Evolutionary conservation across 2,329 filamentous ascomycete genomes (phyloP).

Genomic region (Atkinsonella hypoxylon): DNA sequence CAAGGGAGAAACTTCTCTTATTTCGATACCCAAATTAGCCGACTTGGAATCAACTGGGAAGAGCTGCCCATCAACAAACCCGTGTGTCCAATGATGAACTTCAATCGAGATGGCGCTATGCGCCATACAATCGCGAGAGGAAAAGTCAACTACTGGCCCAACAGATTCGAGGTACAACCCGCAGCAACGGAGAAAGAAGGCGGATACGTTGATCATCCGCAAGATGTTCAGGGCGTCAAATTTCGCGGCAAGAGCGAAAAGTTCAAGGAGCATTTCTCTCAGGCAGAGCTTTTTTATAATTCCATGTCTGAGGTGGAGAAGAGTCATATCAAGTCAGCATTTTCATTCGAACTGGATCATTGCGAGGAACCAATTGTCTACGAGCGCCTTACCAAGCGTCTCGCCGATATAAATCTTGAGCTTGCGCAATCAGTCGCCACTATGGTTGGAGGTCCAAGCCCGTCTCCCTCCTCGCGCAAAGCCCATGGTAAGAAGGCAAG

Average conservation of each 20-base stretch:
- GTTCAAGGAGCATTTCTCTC: constrained; percentile 65
- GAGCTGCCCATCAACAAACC: constrained; percentile 69
- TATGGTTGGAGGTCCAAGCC: constrained; percentile 56
- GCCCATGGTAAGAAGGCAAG: constrained; percentile 53
- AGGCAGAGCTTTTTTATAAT: constrained; percentile 77
- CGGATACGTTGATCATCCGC: constrained; percentile 53
- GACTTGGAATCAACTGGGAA: constrained; percentile 64
- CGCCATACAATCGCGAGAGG: constrained; percentile 7
- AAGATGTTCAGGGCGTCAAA: constrained; percentile 59
- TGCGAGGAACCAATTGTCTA: constrained; percentile 72
- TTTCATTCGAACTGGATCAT: constrained; percentile 69
- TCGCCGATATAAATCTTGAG: constrained; percentile 59
- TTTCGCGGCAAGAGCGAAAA: constrained; percentile 55
- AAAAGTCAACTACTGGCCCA: constrained; percentile 8
- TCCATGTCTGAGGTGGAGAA: constrained; percentile 58
- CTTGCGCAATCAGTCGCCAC: constrained; percentile 59
- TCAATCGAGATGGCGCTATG: constrained; percentile 48
- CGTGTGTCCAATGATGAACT: constrained; percentile 62
- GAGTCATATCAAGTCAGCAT: constrained; percentile 57
- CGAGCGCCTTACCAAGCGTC: constrained; percentile 52
- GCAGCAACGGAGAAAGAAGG: constrained; percentile 51
- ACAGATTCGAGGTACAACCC: constrained; percentile 44
- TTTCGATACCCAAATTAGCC: constrained; percentile 40
- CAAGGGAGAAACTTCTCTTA: constrained; percentile 64
- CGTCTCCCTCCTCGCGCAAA: constrained; percentile 40